Percentiles rank a stretch among this genome's conserved stretches.
Conservation (phyloP, 1,139 yeast species). For the Hansenula sp. region DNA sequence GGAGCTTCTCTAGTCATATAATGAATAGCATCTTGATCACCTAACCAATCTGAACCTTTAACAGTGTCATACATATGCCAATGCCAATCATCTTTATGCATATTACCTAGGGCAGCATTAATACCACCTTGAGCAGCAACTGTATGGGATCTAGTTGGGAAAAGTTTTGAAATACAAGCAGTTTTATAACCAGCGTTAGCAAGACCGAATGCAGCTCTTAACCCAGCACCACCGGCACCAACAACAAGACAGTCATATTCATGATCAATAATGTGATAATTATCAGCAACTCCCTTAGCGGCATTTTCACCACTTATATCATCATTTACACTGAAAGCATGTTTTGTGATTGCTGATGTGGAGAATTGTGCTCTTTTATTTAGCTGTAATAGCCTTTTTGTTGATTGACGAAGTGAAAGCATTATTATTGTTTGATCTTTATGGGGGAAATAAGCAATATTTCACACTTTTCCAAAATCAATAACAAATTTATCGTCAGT, state of each 20-base stretch:
- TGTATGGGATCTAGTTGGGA: conserved; percentile 98
- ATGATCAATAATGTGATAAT: conserved; percentile 91
- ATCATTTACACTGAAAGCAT: conserved; percentile 24
- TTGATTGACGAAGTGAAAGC: conserved; percentile 21
- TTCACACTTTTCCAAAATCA: no score
- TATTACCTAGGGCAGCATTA: conserved; percentile 93
- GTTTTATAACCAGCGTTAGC: conserved; percentile 97
- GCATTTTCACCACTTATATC: conserved; percentile 31
- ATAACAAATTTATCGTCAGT: no score
- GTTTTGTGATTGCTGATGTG: conserved; percentile 15
- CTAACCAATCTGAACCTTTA: conserved; percentile 99
- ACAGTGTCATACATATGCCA: conserved; percentile 99
- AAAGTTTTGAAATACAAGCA: conserved; percentile 94
- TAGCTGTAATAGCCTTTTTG: conserved; percentile 11
- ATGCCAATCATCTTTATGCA: conserved; percentile 98
- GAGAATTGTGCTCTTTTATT: conserved; percentile 17
- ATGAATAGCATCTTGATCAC: conserved; percentile 98
- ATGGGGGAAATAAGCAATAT: no score
- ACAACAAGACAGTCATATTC: conserved; percentile 97
- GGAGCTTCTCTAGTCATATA: conserved; percentile 99
- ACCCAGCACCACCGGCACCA: conserved; percentile 99
- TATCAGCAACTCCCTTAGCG: conserved; percentile 55
- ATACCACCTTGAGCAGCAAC: conserved; percentile 99
- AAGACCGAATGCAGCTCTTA: conserved; percentile 96
- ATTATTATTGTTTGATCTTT: conserved; percentile 3